Percentiles rank a stretch among this genome's conserved stretches.
Conservation (phyloP, 1,139 yeast species). For the Yamadazyma pseudoaaseri region DNA sequence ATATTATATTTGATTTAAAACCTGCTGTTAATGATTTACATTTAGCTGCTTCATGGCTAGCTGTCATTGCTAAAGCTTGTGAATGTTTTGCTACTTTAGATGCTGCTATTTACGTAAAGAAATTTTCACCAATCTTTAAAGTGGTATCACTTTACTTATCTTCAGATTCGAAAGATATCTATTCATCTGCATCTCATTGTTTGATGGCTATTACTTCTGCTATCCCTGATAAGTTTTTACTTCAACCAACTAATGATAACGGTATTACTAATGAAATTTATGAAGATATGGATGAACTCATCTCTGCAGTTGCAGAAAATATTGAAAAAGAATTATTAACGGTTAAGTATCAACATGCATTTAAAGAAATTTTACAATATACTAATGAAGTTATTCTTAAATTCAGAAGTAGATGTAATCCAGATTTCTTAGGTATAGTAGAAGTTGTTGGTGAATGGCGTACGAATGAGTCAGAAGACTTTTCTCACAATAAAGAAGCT, state of each 20-base stretch:
- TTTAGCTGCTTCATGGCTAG: slow-evolving; percentile 92
- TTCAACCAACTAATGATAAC: slow-evolving; percentile 46
- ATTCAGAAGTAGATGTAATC: slow-evolving; percentile 67
- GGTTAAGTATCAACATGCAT: slow-evolving; percentile 74
- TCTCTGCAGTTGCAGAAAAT: slow-evolving; percentile 47
- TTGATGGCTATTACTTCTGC: slow-evolving; percentile 70
- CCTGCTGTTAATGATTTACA: slow-evolving; percentile 83
- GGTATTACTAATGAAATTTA: slow-evolving; percentile 44
- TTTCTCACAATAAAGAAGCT: slow-evolving; percentile 74
- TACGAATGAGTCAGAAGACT: slow-evolving; percentile 66
- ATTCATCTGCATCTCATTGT: slow-evolving; percentile 81
- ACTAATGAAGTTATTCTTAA: slow-evolving; percentile 63
- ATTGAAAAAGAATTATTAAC: slow-evolving; percentile 60
- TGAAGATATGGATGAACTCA: slow-evolving; percentile 56
- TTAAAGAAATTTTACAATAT: slow-evolving; percentile 71
- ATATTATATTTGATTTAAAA: slow-evolving; percentile 72
- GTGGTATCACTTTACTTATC: slow-evolving; percentile 60
- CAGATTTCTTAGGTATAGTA: slow-evolving; percentile 65
- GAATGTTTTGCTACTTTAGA: slow-evolving; percentile 64
- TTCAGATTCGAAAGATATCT: slow-evolving; percentile 67
- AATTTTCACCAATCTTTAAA: slow-evolving; percentile 57
- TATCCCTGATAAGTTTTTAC: slow-evolving; percentile 57
- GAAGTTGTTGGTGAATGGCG: slow-evolving; percentile 85
- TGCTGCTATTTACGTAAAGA: slow-evolving; percentile 54
- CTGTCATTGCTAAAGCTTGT: slow-evolving; percentile 86